Base-by-base conservation (phyloP, 2,329 filamentous ascomycete genomes). In the Cladosporium sp. region DNA sequence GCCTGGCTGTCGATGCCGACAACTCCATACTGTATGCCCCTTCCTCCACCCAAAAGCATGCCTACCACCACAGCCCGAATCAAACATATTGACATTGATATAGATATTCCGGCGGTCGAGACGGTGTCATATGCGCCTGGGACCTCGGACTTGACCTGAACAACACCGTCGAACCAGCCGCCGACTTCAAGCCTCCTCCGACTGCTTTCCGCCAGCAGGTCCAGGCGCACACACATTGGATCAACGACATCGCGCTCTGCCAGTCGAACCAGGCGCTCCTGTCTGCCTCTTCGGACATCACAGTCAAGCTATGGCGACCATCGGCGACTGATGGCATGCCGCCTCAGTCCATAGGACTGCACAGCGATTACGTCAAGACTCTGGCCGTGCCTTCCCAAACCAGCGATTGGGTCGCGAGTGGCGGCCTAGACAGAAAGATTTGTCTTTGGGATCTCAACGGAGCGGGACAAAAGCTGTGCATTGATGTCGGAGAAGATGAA, bases 101-200 rank as follows among this genome's bases (percentile, higher is more conserved):
- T 71, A 97, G 93, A 73, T 99, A 98, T 81, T 97, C 95, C 55
- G 95, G 92, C 70, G 95, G 95, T 67, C 90, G 95, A 76, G 95
- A 99, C 79, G 95, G 95, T 72, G 91, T 95, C 60, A 90, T 99
- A 71, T 99, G 95, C 81, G 92, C 94, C 67, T 99, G 95, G 95
- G 89, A 98, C 78, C 82, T 97, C 62, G 87, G 92, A 73, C 86
- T 91, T 74, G 85, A 92, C 76, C 82, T 91, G 69, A 81, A 81
- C 69, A 68, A 76, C 66, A 73, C 71, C 67, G 28, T 31, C 37
- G 73, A 67, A 68, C 78, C 71, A 21, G 72, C 72, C 31, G 67
- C 72, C 65, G 74, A 76, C 66, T 78, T 69, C 65, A 76, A 75
- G 75, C 67, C 72, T 49, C 78, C 79, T 60, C 79, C 83, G 11